Evolutionary conservation across 768 basidiomycete genomes (phyloP).

Genomic region (Hypholoma sublateritium): DNA sequence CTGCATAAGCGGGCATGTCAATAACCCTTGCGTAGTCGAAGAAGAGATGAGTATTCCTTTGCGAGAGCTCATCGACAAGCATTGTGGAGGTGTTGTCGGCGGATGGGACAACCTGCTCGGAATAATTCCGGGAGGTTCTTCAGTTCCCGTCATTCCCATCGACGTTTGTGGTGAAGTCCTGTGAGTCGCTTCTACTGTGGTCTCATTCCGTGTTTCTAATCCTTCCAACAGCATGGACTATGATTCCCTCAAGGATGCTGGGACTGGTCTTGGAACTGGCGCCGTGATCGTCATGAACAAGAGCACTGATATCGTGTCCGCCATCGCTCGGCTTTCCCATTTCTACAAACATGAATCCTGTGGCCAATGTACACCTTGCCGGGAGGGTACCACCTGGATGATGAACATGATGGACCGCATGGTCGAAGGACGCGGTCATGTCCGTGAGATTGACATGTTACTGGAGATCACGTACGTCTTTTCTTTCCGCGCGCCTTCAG

Average conservation of each 20-base stretch:
- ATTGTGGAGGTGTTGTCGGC: constrained; percentile 91
- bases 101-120: constrained; percentile 98
- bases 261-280: constrained; percentile 96
- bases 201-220: constrained; percentile 4
- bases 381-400: constrained; percentile 98
- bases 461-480: constrained; percentile 82
- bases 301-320: constrained; percentile 90
- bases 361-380: constrained; percentile 94
- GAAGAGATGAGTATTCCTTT: constrained; percentile 99
- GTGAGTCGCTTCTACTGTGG: constrained; percentile 45
- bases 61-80: constrained; percentile 92
- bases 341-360: constrained; percentile 99
- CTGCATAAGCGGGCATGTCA: constrained; percentile 96
- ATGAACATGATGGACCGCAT: constrained; percentile 99
- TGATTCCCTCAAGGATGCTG: constrained; percentile 94
- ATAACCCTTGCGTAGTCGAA: constrained; percentile 96
- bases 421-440: constrained; percentile 87
- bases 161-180: constrained; percentile 83
- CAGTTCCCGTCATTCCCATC: constrained; percentile 90
- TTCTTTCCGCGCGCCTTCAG: background rate
- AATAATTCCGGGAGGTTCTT: constrained; percentile 94
- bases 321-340: constrained; percentile 92
- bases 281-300: constrained; percentile 99
- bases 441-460: constrained; percentile 97
- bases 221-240: constrained; percentile 80